Evolutionary conservation across 78 protist species (phyloP).

Genomic region (Planoprotostelium fungivorum): DNA sequence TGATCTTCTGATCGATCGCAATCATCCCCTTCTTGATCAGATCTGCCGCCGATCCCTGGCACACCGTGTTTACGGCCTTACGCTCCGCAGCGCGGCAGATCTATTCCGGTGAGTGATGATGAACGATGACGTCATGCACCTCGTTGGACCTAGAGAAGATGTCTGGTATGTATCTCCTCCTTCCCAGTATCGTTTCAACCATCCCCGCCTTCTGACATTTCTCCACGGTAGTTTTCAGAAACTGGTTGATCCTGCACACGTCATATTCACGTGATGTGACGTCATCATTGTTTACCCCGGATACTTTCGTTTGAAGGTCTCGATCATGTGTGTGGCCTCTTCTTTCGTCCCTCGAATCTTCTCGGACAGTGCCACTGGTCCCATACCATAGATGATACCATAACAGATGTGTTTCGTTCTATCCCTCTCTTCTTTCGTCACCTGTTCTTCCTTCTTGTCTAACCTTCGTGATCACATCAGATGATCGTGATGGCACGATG

Average conservation of each 20-base stretch:
- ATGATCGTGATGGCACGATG: no score
- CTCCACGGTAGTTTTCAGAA: background rate
- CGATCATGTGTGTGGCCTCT: slow-evolving; percentile 3
- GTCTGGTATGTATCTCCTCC: slow-evolving; percentile 26
- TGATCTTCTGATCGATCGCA: background rate
- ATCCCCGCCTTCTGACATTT: background rate
- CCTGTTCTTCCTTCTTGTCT: background rate
- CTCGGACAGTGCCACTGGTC: background rate
- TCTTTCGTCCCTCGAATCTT: background rate
- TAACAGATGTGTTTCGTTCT: slow-evolving; percentile 25
- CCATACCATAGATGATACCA: slow-evolving; percentile 64
- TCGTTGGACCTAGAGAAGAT: background rate
- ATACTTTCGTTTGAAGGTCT: background rate
- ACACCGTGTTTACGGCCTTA: slow-evolving; percentile 41
- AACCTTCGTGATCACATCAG: no score
- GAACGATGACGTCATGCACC: background rate
- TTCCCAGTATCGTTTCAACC: slow-evolving; percentile 18
- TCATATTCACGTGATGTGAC: background rate
- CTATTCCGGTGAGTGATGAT: background rate
- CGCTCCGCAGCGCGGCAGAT: slow-evolving; percentile 3
- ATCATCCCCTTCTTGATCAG: slow-evolving; percentile 66
- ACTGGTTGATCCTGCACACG: background rate
- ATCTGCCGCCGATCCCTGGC: slow-evolving; percentile 78
- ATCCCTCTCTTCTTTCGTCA: slow-evolving; percentile 15
- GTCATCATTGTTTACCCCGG: background rate